Base-by-base conservation (phyloP, 768 basidiomycete species). In the Tricholoma saponaceum region DNA sequence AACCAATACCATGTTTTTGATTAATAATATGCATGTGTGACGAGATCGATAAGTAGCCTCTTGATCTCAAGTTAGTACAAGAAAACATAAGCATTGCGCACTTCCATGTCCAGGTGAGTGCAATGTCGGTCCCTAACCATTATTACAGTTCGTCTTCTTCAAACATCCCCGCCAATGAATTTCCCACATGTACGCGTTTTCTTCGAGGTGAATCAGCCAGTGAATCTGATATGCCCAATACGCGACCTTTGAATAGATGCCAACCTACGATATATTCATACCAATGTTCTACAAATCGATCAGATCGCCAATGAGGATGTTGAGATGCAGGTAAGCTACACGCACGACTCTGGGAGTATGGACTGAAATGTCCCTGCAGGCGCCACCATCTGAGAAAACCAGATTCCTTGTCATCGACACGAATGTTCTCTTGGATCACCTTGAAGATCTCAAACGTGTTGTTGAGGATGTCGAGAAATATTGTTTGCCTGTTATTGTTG, bases 321-420 rank as follows among this genome's bases (percentile, higher is more conserved):
- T 13, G 87, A 89, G 62, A 89, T 89, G 87, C 80, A 80, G 76
- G 89, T 86, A 64, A 63, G 79, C 62, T 18, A 50, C 35, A 22
- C 20, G n/a, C 22, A 16, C n/a, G 23, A 55, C 52, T 20, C 41
- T 53, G 43, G 4, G 37, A 60, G 18, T 5, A 18, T 43, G 37
- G 52, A 37, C 25, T 13, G 5, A 20, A 55, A 52, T 59, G 57
- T 58, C 32, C 53, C 30, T 46, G 37, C 60, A 84, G 80, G 74
- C 72, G 10, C 75, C 80, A 33, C 59, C 75, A 35, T 70, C 72
- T 5, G 79, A 79, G 61, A 70, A 62, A 57, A 66, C 73, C 33
- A 71, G 74, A 16, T 81, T 80, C 62, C 64, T 92, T 52, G 81
- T 93, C 14, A 67, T 91, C 30, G 91, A 94, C 66, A 93, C 91